Base-by-base conservation (phyloP, 1,139 yeast species). In the Suhomyces atakaporum region DNA sequence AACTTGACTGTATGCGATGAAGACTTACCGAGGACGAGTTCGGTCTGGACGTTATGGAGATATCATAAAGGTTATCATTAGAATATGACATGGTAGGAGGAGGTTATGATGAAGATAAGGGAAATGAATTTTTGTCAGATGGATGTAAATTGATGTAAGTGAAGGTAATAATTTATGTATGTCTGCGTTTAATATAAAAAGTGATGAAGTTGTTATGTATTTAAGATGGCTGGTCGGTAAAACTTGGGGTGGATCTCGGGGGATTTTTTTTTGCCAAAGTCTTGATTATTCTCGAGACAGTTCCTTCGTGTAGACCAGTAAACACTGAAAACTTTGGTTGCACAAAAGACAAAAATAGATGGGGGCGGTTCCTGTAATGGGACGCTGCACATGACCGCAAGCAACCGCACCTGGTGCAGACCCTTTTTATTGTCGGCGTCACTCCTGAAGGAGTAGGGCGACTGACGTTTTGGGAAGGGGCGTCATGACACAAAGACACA, bases 1-100 rank as follows among this genome's bases (percentile, higher is more conserved):
- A 36, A 10, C 33, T 7, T 14, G 40, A 33, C 15, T 29, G 39
- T 15, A 28, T 22, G 16, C 36, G 35, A 14, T 38, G 26, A 16
- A 35, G 34, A 22, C 36, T 29, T 14, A 33, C 18, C 18, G 33
- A 11, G 21, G 33, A 29, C 12, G 20, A 20, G 20, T 12, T 31
- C 23, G 11, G 12, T 18, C 32, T 22, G 19, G 36, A n/a, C 33
- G 40, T 24, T 28, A 60, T 49, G 39, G 61, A 51, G 15, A 64
- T 54, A 33, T 63, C 69, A 45, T 57, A 64, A 35, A 57, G 55
- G 46, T 63, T 58, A 22, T 55, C 58, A 39, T 51, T 47, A 25
- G 58, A 43, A 16, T 54, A 54, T 22, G 46, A 30, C 40, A 45
- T 30, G 58, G 48, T 29, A 13, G 25, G 19, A 6, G 9, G 15